Conservation (phyloP, 352 stramenopile species). For the Phytopythium montanum region DNA sequence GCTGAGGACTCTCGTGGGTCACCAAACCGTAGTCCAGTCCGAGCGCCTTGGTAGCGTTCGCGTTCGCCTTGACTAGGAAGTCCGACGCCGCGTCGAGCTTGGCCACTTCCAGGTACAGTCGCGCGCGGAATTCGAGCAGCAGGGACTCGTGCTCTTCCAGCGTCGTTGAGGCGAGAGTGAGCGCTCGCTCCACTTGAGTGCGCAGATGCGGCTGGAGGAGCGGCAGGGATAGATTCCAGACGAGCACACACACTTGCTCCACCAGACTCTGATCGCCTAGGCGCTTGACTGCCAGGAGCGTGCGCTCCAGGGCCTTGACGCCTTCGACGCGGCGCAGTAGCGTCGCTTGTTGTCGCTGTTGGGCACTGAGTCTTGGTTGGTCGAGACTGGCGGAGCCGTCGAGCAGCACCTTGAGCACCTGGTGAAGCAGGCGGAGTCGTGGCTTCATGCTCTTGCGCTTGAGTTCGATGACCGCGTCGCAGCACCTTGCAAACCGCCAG, state of each 20-base stretch:
- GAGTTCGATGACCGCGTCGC: constrained; percentile 41
- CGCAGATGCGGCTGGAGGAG: constrained; percentile 74
- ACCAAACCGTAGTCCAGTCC: constrained; percentile 55
- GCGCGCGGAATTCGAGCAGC: constrained; percentile 69
- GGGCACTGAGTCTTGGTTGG: constrained; percentile 21
- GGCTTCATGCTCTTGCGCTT: constrained; percentile 53
- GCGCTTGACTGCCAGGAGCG: constrained; percentile 72
- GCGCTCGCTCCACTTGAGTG: constrained; percentile 64
- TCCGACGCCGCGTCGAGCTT: constrained; percentile 86
- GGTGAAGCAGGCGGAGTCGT: constrained; percentile 43
- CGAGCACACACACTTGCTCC: constrained; percentile 74
- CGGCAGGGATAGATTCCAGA: constrained; percentile 81
- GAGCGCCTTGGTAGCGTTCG: constrained; percentile 56
- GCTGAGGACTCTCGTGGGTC: background rate
- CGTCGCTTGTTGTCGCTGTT: constrained; percentile 28
- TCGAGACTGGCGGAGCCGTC: constrained; percentile 10
- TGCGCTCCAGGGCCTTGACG: constrained; percentile 73
- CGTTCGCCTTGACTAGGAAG: constrained; percentile 80
- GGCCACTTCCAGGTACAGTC: constrained; percentile 78
- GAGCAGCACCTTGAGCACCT: constrained; percentile 52
- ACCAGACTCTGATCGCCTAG: constrained; percentile 72
- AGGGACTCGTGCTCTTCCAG: constrained; percentile 83
- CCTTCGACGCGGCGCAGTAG: constrained; percentile 61
- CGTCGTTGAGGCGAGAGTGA: constrained; percentile 46
- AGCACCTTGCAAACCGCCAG: constrained; percentile 29